Evolutionary conservation across 768 basidiomycete species (phyloP).

Genomic region (Gymnopilus dilepis): DNA sequence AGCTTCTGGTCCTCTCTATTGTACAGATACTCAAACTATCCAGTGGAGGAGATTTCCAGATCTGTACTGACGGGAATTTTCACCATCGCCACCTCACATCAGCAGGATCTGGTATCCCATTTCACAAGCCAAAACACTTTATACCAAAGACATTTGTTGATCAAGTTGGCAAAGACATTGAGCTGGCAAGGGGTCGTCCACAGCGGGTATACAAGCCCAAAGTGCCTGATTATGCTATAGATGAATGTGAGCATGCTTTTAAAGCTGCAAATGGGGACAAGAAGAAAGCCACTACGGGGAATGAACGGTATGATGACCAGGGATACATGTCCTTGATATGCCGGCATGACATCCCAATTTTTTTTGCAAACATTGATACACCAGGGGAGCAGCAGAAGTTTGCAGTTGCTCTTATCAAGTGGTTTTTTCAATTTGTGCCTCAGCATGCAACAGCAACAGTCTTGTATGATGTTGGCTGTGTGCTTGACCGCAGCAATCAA

Average conservation of each 20-base stretch:
- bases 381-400: too few species aligned
- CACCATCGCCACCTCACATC: constrained; percentile 37
- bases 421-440: constrained; percentile 30
- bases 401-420: constrained; percentile 18
- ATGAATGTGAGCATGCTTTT: constrained; percentile 38
- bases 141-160: constrained; percentile 40
- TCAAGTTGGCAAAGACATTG: constrained; percentile 32
- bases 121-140: constrained; percentile 38
- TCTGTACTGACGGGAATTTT: constrained; percentile 44
- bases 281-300: constrained; percentile 26
- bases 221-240: constrained; percentile 40
- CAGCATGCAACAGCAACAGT: constrained; percentile 27
- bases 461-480: constrained; percentile 42
- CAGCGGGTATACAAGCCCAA: not conserved
- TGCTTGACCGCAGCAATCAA: constrained; percentile 32
- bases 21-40: not conserved
- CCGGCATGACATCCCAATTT: constrained; percentile 40
- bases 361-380: constrained; percentile 32
- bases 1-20: constrained; percentile 9
- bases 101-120: constrained; percentile 36
- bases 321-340: too few species aligned
- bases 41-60: constrained; percentile 43
- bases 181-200: constrained; percentile 22
- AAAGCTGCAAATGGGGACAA: constrained; percentile 35
- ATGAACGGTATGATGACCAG: constrained; percentile 33